Evolutionary conservation across 352 stramenopile species (phyloP).

Genomic region (Thalassiosira hispida): DNA sequence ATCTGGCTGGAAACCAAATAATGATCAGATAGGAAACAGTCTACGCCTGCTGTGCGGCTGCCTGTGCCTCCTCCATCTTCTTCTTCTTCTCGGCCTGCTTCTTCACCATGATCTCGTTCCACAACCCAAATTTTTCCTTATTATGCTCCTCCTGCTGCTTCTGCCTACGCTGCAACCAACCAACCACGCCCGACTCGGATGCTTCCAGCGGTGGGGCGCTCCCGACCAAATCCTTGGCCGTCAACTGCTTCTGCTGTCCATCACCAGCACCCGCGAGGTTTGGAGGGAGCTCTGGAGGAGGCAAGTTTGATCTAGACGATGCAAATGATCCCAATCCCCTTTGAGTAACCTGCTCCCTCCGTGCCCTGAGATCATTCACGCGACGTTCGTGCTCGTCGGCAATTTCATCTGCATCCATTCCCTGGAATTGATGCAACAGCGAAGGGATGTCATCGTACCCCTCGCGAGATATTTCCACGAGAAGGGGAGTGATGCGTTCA

Average conservation of each 20-base stretch:
- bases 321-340: conserved; percentile 76
- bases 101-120: conserved; percentile 85
- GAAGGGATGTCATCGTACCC: conserved; percentile 77
- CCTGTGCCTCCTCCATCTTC: conserved; percentile 23
- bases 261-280: conserved; percentile 13
- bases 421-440: conserved; percentile 74
- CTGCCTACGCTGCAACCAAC: conserved; percentile 74
- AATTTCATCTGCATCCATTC: conserved; percentile 83
- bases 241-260: conserved; percentile 56
- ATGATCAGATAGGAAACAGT: too few species aligned
- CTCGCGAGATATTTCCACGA: conserved; percentile 84
- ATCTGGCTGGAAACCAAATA: too few species aligned
- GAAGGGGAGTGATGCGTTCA: conserved; percentile 80
- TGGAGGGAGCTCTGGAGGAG: conserved; percentile 65
- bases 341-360: conserved; percentile 50
- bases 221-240: conserved; percentile 83
- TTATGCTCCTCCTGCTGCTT: conserved; percentile 82
- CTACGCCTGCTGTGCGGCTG: too few species aligned
- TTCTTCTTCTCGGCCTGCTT: conserved; percentile 74
- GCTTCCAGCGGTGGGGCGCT: conserved; percentile 48
- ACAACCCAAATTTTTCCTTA: conserved; percentile 83
- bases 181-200: conserved; percentile 57
- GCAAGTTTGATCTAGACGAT: conserved; percentile 37
- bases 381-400: conserved; percentile 80
- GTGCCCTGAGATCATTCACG: conserved; percentile 60